Conservation (phyloP, 202 grass and related monocot genomes). For the Cymbopogon flexuosus region DNA sequence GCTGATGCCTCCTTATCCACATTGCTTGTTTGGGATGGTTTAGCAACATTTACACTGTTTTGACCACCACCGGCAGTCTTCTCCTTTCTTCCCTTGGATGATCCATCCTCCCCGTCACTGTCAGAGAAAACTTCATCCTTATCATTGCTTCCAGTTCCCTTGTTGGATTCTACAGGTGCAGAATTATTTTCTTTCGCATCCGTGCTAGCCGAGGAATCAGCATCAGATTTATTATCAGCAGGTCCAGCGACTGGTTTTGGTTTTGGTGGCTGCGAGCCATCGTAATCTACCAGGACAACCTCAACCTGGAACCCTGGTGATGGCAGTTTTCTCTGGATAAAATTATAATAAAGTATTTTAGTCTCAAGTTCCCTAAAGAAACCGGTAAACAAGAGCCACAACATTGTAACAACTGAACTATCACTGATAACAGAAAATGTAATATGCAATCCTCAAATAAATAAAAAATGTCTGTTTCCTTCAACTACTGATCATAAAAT, state of each 20-base stretch:
- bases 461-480: not conserved
- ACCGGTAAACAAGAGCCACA: not conserved
- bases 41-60: conserved; percentile 19
- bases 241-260: conserved; percentile 28
- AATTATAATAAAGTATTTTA: conserved; percentile 15
- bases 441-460: not conserved
- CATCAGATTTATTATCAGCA: conserved; percentile 36
- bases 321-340: conserved; percentile 82
- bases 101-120: conserved; percentile 75
- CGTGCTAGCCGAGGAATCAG: conserved; percentile 26
- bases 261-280: conserved; percentile 50
- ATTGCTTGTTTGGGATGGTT: conserved; percentile 40
- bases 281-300: conserved; percentile 84
- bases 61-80: conserved; percentile 18
- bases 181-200: conserved; percentile 43
- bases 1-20: conserved; percentile 34
- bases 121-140: conserved; percentile 98
- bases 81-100: conserved; percentile 48
- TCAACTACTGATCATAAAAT: not conserved
- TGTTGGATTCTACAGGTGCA: conserved; percentile 34
- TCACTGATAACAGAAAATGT: not conserved
- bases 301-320: conserved; percentile 95
- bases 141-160: conserved; percentile 51
- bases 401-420: not conserved
- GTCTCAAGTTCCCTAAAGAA: not conserved